phyloP scores from a whole-genome alignment of 495 filamentous ascomycete genomes.

The Daldinia childiae region DNA sequence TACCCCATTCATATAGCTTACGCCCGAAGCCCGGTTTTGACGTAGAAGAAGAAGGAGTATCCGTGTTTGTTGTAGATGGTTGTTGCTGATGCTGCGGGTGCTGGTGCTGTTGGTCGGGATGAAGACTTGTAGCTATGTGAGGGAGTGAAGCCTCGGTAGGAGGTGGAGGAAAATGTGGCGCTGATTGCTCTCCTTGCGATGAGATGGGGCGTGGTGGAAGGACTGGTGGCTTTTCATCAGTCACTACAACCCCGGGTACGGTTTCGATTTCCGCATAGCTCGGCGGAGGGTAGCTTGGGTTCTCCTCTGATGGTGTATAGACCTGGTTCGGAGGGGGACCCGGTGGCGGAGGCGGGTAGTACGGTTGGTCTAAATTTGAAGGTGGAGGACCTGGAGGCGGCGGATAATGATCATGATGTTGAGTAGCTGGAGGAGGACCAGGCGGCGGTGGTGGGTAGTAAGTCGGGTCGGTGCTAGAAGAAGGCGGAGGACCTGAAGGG shows the following conservation, averaged over 20 bases:
- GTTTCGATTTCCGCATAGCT: slow-evolving; percentile 18
- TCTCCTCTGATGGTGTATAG: neutral
- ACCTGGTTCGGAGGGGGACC: slow-evolving; percentile 21
- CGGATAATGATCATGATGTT: slow-evolving; percentile 19
- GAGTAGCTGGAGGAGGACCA: slow-evolving; percentile 23
- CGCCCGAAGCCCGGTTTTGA: slow-evolving; percentile 41
- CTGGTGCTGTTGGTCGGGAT: slow-evolving; percentile 2
- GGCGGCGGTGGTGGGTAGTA: slow-evolving; percentile 32
- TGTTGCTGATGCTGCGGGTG: slow-evolving; percentile 9
- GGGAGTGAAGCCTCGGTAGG: slow-evolving; percentile 11
- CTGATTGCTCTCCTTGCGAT: slow-evolving; percentile 12
- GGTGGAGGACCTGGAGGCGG: slow-evolving; percentile 31
- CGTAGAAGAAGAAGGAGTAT: slow-evolving; percentile 5
- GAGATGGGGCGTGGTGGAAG: slow-evolving; percentile 29
- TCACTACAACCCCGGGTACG: slow-evolving; percentile 5
- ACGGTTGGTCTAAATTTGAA: slow-evolving; percentile 16
- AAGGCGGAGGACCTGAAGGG: slow-evolving; percentile 10
- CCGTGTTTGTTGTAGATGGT: neutral
- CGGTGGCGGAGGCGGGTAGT: slow-evolving; percentile 31
- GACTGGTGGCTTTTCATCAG: slow-evolving; percentile 27
- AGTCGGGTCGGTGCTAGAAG: slow-evolving; percentile 10
- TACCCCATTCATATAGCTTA: slow-evolving; percentile 42
- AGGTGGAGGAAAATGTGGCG: slow-evolving; percentile 23
- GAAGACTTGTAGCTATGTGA: neutral
- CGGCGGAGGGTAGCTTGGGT: slow-evolving; percentile 22